Base-by-base conservation (phyloP, 2,329 filamentous ascomycete genomes). In the Cladophialophora chaetospira region DNA sequence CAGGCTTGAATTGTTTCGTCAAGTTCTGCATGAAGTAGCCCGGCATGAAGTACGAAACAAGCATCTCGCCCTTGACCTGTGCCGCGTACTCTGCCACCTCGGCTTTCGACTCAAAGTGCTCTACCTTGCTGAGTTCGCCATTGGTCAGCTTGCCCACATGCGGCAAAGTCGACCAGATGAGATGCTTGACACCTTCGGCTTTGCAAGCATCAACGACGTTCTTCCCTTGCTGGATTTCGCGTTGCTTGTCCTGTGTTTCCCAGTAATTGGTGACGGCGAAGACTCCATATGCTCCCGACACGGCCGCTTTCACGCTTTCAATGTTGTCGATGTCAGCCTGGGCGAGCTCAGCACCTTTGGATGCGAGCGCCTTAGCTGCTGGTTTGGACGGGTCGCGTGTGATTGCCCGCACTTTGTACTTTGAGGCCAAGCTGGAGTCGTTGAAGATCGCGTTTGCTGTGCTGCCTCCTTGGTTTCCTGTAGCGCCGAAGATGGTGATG, bases 391-490 rank as follows among this genome's bases (percentile, higher is more conserved):
- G 54, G 62, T 82, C 74, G n/a, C 80, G 77, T 10, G 77, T 81
- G 46, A 83, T 73, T 33, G 73, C 79, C 6, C 80, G 77, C 54
- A 83, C 71, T 44, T 70, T 75, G 70, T 75, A 83, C 52, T 75
- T 64, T 38, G 73, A 64, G 1, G 76, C 77, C 15, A 82, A 72
- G 2, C 67, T 64, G 1, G 74, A 63, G 61, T 81, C 74, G 31
- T 71, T 70, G 8, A 81, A 71, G 9, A 83, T 70, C 23, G 71
- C 67, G 45, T 74, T 67, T 53, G 82, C 70, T 6, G 82, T 71
- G 6, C 77, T 78, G 9, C 77, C 70, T 15, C 80, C 80, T 66
- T 82, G 80, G 31, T 78, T 73, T 57, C 80, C 79, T 0, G 80
- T 82, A 19, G 79, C 79, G 6, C 80, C 79, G 48, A 82, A 79